These are phyloP conservation scores for Lepidium didymum DNA, from an alignment of 345 rosid genomes.

Conservation along the genomic window DNA sequence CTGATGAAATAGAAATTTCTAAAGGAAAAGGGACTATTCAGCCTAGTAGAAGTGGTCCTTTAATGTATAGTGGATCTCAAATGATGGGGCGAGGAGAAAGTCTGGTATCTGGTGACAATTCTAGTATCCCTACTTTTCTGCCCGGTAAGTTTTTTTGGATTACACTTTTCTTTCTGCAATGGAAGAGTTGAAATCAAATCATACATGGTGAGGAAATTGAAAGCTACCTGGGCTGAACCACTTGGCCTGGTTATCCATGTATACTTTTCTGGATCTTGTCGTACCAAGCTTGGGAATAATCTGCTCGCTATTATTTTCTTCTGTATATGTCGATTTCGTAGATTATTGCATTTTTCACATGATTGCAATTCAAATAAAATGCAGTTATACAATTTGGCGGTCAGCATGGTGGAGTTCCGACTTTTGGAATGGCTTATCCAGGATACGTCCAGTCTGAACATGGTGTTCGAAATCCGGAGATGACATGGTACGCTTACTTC, in stretches of 20 bases:
- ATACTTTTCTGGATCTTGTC: neutral
- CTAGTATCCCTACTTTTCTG: slow-evolving; percentile 75
- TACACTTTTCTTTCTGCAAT: neutral
- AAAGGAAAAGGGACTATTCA: slow-evolving; percentile 62
- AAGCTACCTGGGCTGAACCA: neutral
- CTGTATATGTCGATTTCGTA: neutral
- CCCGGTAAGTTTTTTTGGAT: slow-evolving; percentile 48
- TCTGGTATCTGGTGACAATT: slow-evolving; percentile 62
- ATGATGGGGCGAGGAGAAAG: slow-evolving; percentile 58
- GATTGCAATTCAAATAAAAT: neutral
- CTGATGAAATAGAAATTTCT: slow-evolving; percentile 51
- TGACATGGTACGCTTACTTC: slow-evolving; percentile 70
- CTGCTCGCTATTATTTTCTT: neutral
- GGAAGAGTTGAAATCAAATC: neutral
- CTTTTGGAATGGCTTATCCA: slow-evolving; percentile 98
- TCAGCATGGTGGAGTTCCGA: slow-evolving; percentile 95
- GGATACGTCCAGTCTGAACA: slow-evolving; percentile 49
- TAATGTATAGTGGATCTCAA: slow-evolving; percentile 64
- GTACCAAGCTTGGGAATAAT: neutral
- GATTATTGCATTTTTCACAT: neutral
- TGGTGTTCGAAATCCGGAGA: slow-evolving; percentile 85
- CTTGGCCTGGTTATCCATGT: neutral
- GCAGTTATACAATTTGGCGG: slow-evolving; percentile 84
- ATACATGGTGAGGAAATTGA: neutral
- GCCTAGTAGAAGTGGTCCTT: slow-evolving; percentile 61